Evolutionary conservation across 129 eudicot species (phyloP).

Genomic region (Smallanthus sonchifolius): DNA sequence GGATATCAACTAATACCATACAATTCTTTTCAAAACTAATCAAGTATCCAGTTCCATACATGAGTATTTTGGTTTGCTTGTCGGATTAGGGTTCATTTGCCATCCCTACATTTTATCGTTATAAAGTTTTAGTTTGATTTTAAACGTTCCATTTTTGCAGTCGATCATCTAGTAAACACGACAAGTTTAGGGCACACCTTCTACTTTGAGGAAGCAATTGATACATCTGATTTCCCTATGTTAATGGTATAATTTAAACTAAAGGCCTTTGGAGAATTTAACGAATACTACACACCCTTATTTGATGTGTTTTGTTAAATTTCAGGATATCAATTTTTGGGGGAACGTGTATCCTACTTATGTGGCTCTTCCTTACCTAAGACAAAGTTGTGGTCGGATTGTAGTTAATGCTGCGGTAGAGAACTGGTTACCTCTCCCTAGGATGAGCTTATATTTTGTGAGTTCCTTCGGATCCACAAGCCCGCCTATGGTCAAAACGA

Average conservation of each 20-base stretch:
- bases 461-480: conserved; percentile 20
- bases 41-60: no score
- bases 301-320: not conserved
- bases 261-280: not conserved
- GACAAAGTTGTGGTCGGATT: conserved; percentile 58
- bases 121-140: not conserved
- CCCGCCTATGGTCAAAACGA: not conserved
- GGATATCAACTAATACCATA: no score
- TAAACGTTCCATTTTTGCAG: conserved; percentile 36
- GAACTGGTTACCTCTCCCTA: conserved; percentile 94
- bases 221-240: conserved; percentile 67
- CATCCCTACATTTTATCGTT: not conserved
- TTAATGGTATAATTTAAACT: conserved; percentile 55
- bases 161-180: conserved; percentile 90
- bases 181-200: conserved; percentile 93
- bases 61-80: no score
- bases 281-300: not conserved
- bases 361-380: conserved; percentile 82
- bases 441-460: conserved; percentile 92
- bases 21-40: no score
- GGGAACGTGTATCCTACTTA: conserved; percentile 94
- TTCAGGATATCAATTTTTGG: conserved; percentile 95
- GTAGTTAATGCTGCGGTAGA: conserved; percentile 90
- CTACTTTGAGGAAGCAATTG: conserved; percentile 90
- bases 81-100: no score